Evolutionary conservation across 176 grass and related monocot species (phyloP), one percentile per base, ranked within the genome.

Genomic region (Rhynchospora tenuis): DNA sequence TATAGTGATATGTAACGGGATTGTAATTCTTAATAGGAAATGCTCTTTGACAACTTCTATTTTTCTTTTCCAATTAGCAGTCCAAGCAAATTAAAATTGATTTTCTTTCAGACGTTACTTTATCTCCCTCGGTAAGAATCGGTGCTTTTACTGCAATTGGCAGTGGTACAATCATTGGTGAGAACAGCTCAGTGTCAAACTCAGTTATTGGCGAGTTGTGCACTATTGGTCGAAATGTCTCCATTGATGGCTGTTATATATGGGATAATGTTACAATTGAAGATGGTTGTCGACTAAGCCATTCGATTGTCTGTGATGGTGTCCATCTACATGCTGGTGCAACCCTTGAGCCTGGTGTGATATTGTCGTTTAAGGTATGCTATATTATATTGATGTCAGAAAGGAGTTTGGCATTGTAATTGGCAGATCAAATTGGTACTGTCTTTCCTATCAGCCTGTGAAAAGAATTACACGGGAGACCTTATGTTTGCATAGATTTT

Each of bases 181-280:
- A 91, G 59, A 65, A 93, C 38, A 90, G 82, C 76, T 80, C 69
- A 59, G 60, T 99, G 77, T 89, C 83, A 9, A 89, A 91, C 85
- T 95, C 96, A 55, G 88, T 99, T 87, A 83, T 99, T 48, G 96
- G 96, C 13, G 48, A 88, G 66, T 80, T 83, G 55, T 99, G 93
- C 77, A 86, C 28, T 78, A 93, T 99, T 82, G 96, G 93, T 15
- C 82, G 85, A 82, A 88, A 99, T 29, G 89, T 95, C 73, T 74
- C 80, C 50, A 91, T 95, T 84, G 71, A 95, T 7, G 86, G 89
- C 7, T 93, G 89, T 77, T 93, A 93, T 62, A 86, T 99, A 78
- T 99, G 96, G 96, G 88, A 91, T 74, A 89, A 91, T 89, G 96
- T 95, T 59, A 78, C 88, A n/a, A n/a, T n/a, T n/a, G n/a, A n/a